phyloP scores from a whole-genome alignment of 2,329 filamentous ascomycete genomes.

The Aspergillus viridinutans region DNA sequence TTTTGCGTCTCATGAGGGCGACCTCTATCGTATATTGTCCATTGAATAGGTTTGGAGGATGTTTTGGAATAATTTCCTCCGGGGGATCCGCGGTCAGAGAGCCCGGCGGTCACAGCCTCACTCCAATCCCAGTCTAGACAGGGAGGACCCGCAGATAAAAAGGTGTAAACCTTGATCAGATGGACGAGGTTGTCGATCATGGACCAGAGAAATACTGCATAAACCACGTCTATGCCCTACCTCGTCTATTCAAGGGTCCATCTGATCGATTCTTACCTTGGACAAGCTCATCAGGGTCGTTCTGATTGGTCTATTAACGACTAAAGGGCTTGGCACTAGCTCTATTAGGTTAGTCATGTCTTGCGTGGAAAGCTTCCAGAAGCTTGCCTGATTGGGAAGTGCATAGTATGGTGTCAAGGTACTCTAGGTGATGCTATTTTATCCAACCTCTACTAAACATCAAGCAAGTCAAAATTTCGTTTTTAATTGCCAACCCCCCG shows the following conservation, averaged over 20 bases:
- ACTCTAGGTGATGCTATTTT: too few relatives aligned
- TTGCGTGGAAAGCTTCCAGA: not conserved
- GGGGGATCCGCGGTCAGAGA: not conserved
- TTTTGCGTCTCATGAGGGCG: constrained; percentile 30
- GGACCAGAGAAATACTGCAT: not conserved
- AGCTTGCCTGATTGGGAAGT: not conserved
- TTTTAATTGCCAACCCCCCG: constrained; percentile 16
- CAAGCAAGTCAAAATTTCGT: constrained; percentile 8
- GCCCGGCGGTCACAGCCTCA: not conserved
- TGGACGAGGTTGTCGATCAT: fast-evolving
- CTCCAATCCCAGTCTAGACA: too few relatives aligned
- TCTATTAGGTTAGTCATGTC: not conserved
- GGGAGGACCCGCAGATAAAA: not conserved
- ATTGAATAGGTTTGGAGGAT: not conserved
- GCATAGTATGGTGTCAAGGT: too few relatives aligned
- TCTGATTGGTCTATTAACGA: not conserved
- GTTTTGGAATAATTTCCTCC: not conserved
- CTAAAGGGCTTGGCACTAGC: not conserved
- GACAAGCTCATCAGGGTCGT: not conserved
- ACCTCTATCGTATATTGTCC: not conserved
- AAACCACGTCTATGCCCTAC: too few relatives aligned
- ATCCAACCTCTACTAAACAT: too few relatives aligned
- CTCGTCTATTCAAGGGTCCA: not conserved
- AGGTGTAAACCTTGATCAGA: not conserved
- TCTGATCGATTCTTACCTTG: not conserved